Conservation (phyloP, 257 asterid genomes). For the Solanum sparsipilum region DNA sequence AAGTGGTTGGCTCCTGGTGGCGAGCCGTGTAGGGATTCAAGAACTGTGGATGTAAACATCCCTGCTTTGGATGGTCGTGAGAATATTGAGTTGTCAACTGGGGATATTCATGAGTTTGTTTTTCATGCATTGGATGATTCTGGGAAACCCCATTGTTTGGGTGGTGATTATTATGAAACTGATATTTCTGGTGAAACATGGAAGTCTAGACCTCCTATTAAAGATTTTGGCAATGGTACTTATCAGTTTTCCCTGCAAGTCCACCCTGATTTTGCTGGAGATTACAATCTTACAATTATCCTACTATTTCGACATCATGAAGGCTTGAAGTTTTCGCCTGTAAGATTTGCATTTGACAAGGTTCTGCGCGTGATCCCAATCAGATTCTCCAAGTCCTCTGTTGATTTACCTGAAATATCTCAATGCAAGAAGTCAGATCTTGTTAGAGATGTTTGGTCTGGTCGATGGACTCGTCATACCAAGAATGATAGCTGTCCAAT, state of each 20-base stretch:
- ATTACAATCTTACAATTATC: slow-evolving; percentile 62
- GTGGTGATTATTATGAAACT: slow-evolving; percentile 86
- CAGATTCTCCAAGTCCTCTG: slow-evolving; percentile 29
- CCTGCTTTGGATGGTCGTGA: slow-evolving; percentile 37
- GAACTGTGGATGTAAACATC: slow-evolving; percentile 40
- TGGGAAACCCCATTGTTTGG: slow-evolving; percentile 52
- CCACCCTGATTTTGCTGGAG: slow-evolving; percentile 76
- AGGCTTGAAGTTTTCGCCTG: slow-evolving; percentile 62
- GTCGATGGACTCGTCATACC: slow-evolving; percentile 85
- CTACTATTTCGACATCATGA: slow-evolving; percentile 56
- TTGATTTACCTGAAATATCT: slow-evolving; percentile 28
- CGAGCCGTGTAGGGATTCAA: slow-evolving; percentile 58
- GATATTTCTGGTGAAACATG: slow-evolving; percentile 74
- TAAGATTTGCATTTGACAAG: slow-evolving; percentile 48
- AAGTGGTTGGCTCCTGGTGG: slow-evolving; percentile 73
- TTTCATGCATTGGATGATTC: slow-evolving; percentile 80
- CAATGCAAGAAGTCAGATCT: slow-evolving; percentile 53
- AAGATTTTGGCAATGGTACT: slow-evolving; percentile 69
- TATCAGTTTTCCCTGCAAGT: slow-evolving; percentile 68
- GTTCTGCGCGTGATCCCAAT: slow-evolving; percentile 51
- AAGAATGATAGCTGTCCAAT: slow-evolving; percentile 57
- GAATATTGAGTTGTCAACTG: slow-evolving; percentile 37
- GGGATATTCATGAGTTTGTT: slow-evolving; percentile 60
- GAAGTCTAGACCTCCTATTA: slow-evolving; percentile 84
- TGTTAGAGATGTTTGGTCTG: slow-evolving; percentile 61